Evolutionary conservation across 1,139 yeast genomes (phyloP).

Genomic region (Arxiozyma telluris): DNA sequence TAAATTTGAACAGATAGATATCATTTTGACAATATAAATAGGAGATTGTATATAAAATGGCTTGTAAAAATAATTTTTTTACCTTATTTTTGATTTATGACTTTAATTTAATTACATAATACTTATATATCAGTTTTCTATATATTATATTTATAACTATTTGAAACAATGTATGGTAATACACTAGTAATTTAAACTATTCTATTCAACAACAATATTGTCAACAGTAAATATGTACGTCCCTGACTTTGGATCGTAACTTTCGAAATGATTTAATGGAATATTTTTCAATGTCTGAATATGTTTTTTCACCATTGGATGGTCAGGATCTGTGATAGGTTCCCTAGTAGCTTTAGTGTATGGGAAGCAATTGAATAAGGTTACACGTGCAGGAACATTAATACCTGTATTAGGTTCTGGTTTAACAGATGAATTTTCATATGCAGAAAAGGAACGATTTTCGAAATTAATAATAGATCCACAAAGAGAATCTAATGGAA

Average conservation of each 20-base stretch:
- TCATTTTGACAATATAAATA: not conserved
- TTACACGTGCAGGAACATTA: slow-evolving; percentile 63
- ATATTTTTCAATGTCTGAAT: slow-evolving; percentile 55
- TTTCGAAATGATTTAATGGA: slow-evolving; percentile 54
- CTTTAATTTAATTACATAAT: too few species aligned
- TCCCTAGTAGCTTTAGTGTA: slow-evolving; percentile 58
- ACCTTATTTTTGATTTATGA: not conserved
- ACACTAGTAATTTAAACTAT: not conserved
- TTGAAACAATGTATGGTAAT: too few species aligned
- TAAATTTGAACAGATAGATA: slow-evolving; percentile 36
- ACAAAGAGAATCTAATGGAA: slow-evolving; percentile 52
- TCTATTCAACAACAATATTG: not conserved
- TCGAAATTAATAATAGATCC: slow-evolving; percentile 58
- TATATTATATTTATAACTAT: too few species aligned
- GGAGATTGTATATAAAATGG: too few species aligned
- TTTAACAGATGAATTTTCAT: slow-evolving; percentile 55
- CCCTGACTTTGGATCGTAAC: slow-evolving; percentile 74
- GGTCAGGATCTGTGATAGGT: slow-evolving; percentile 71
- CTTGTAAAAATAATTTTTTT: not conserved
- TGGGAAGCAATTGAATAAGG: slow-evolving; percentile 75
- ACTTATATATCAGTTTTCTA: too few species aligned
- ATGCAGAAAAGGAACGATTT: slow-evolving; percentile 46
- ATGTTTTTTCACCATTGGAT: slow-evolving; percentile 61
- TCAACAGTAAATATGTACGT: slow-evolving; percentile 58
- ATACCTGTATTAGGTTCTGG: slow-evolving; percentile 81